phyloP scores from a whole-genome alignment of 2,329 filamentous ascomycete species.

The Zymoseptoria passerinii region DNA sequence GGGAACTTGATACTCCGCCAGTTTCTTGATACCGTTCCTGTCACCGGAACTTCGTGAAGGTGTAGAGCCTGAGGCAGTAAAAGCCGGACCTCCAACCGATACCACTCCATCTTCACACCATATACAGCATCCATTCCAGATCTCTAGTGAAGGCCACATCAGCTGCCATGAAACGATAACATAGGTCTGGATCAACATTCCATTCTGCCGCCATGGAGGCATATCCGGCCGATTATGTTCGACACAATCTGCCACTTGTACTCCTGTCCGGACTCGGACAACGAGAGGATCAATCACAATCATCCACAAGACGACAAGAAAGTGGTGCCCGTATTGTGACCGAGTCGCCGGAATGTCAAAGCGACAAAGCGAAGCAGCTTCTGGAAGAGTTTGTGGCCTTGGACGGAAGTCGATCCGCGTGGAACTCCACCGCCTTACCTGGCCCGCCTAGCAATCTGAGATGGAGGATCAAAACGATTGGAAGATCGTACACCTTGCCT shows the following conservation, averaged over 20 bases:
- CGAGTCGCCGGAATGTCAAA: conserved; percentile 19
- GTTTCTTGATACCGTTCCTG: too few species aligned
- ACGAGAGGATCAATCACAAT: conserved; percentile 26
- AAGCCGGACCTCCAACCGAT: not conserved
- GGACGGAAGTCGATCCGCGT: conserved; percentile 21
- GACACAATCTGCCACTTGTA: conserved; percentile 79
- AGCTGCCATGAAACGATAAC: not conserved
- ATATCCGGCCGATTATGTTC: conserved; percentile 69
- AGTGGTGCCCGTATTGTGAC: conserved; percentile 22
- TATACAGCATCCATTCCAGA: not conserved
- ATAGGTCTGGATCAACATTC: not conserved
- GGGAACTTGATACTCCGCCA: too few species aligned
- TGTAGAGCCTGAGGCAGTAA: not conserved
- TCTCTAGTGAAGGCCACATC: not conserved
- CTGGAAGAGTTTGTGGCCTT: conserved; percentile 49
- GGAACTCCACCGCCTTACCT: conserved; percentile 23
- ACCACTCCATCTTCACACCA: not conserved
- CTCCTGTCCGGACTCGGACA: conserved; percentile 67
- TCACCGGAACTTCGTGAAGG: too few species aligned
- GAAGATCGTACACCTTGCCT: conserved; percentile 60
- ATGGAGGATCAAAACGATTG: conserved; percentile 41
- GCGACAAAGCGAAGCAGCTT: conserved; percentile 45
- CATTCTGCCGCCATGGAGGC: conserved; percentile 57
- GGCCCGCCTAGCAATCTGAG: conserved; percentile 20
- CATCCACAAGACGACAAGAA: conserved; percentile 14